Conservation (phyloP, 306 rosid genomes). For the Parietaria judaica region DNA sequence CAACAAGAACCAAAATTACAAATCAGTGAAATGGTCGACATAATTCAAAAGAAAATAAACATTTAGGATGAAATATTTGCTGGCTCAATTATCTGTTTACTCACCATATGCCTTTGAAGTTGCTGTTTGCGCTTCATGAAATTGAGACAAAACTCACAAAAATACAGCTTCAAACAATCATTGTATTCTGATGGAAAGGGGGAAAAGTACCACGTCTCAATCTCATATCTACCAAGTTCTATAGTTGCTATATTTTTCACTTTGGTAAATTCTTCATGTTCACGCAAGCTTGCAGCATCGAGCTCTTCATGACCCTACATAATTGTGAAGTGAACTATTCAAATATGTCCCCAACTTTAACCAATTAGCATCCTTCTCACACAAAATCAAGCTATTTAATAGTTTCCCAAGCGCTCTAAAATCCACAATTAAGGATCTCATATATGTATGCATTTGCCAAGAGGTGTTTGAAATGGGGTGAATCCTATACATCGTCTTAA, state of each 20-base stretch:
- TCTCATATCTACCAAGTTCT: slow-evolving; percentile 98
- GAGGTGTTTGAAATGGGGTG: no score
- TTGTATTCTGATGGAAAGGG: slow-evolving; percentile 97
- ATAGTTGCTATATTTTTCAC: slow-evolving; percentile 97
- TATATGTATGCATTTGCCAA: no score
- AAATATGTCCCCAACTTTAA: neutral
- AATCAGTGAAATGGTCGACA: neutral
- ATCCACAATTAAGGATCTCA: no score
- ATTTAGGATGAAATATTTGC: neutral
- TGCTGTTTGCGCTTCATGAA: slow-evolving; percentile 99
- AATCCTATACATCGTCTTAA: no score
- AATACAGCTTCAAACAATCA: slow-evolving; percentile 80
- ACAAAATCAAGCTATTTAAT: no score
- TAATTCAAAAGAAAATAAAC: slow-evolving; percentile 1
- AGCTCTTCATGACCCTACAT: slow-evolving; percentile 96
- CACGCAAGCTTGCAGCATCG: slow-evolving; percentile 99
- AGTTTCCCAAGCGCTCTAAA: no score
- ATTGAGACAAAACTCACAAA: slow-evolving; percentile 98
- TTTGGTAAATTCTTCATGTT: slow-evolving; percentile 96
- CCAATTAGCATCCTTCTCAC: neutral
- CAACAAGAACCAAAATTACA: neutral
- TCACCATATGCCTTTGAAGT: slow-evolving; percentile 99
- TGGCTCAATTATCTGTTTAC: slow-evolving; percentile 13
- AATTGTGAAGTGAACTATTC: slow-evolving; percentile 1
- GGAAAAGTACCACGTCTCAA: slow-evolving; percentile 99